These are phyloP conservation scores for Sphagnum contortum DNA, from an alignment of 225 moss, liverwort and hornwort genomes.

Conservation along the genomic window DNA sequence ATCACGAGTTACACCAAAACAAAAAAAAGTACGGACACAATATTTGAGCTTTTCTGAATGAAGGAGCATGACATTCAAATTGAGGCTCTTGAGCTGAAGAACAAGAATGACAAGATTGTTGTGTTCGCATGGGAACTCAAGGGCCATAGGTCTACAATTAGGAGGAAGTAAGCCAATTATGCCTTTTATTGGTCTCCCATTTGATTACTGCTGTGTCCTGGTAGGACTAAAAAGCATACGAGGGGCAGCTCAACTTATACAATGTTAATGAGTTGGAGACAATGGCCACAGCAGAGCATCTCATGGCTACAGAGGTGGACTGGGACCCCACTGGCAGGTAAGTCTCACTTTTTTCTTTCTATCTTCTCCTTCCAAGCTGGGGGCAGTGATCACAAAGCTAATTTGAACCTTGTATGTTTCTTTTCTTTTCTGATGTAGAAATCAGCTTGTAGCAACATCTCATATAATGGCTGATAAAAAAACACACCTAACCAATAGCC, in stretches of 20 bases:
- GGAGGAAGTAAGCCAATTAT: constrained; percentile 86
- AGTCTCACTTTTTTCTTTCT: constrained; percentile 2
- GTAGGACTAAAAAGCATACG: constrained; percentile 92
- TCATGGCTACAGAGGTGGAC: constrained; percentile 98
- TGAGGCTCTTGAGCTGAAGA: constrained; percentile 93
- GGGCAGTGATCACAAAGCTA: too few species aligned
- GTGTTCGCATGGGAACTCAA: constrained; percentile 98
- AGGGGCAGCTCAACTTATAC: constrained; percentile 98
- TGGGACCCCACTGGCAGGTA: constrained; percentile 99
- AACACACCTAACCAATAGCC: too few species aligned
- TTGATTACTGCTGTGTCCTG: constrained; percentile 70
- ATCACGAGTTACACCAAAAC: constrained; percentile 81
- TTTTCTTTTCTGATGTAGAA: too few species aligned
- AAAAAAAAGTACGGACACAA: constrained; percentile 98
- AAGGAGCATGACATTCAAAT: constrained; percentile 96
- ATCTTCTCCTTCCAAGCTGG: too few species aligned
- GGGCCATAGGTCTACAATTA: constrained; percentile 90
- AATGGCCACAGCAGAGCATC: constrained; percentile 97
- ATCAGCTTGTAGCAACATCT: too few species aligned
- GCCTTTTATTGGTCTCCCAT: constrained; percentile 92
- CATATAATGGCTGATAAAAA: too few species aligned
- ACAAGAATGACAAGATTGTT: constrained; percentile 97
- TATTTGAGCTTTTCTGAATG: constrained; percentile 94
- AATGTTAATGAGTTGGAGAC: constrained; percentile 94
- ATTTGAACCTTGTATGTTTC: too few species aligned